phyloP scores from a whole-genome alignment of 1,284 basidiomycete genomes.

The Papiliotrema nemorosa region DNA sequence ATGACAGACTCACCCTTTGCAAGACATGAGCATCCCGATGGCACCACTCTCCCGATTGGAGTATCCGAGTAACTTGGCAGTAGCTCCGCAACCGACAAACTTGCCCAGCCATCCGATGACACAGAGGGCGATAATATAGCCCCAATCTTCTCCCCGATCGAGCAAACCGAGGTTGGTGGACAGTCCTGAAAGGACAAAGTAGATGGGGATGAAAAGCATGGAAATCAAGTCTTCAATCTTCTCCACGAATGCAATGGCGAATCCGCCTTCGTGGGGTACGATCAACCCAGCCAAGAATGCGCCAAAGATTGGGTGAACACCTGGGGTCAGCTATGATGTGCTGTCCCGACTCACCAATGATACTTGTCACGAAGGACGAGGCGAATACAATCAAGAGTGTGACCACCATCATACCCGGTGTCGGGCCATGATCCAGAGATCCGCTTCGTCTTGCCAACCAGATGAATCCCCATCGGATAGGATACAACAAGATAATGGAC shows the following conservation, averaged over 20 bases:
- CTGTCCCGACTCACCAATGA: conserved; percentile 62
- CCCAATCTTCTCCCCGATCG: conserved; percentile 72
- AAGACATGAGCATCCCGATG: conserved; percentile 86
- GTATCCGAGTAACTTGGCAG: conserved; percentile 67
- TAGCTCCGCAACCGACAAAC: conserved; percentile 63
- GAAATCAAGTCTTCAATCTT: conserved; percentile 71
- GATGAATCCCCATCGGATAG: conserved; percentile 59
- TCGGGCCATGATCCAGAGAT: conserved; percentile 66
- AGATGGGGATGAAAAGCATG: conserved; percentile 73
- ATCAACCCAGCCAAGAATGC: conserved; percentile 85
- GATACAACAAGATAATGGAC: conserved; percentile 72
- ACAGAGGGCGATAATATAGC: conserved; percentile 76
- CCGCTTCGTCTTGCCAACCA: conserved; percentile 77
- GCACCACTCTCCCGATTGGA: conserved; percentile 74
- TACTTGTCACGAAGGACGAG: conserved; percentile 82
- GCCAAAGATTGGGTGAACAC: conserved; percentile 75
- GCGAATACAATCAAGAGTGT: conserved; percentile 70
- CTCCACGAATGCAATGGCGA: conserved; percentile 69
- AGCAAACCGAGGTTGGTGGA: conserved; percentile 77
- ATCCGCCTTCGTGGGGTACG: conserved; percentile 82
- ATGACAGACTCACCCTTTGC: conserved; percentile 80
- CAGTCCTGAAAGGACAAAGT: conserved; percentile 77
- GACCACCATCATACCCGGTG: conserved; percentile 70
- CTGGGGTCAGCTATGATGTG: conserved; percentile 1
- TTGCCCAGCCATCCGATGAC: conserved; percentile 78